Evolutionary conservation across 2,329 filamentous ascomycete species (phyloP).

Genomic region (Ophiocordyceps camponoti-rufipedis): DNA sequence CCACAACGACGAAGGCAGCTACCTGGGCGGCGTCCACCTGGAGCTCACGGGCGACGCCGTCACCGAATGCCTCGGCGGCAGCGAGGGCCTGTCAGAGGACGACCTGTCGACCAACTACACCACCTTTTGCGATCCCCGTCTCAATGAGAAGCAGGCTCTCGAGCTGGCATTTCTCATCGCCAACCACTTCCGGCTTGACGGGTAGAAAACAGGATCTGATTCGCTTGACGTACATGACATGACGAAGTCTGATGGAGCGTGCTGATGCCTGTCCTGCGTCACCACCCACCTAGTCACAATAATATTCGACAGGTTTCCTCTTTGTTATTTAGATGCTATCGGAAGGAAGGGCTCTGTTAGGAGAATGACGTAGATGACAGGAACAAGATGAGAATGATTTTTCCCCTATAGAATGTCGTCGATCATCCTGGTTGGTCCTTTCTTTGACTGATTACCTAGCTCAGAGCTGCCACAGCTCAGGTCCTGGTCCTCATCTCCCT

Average conservation of each 20-base stretch:
- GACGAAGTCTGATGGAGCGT: too few species aligned
- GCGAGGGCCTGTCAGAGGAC: conserved; percentile 70
- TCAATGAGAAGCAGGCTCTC: conserved; percentile 96
- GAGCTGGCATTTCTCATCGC: conserved; percentile 90
- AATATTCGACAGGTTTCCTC: too few species aligned
- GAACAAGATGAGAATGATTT: neutral
- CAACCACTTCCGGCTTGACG: conserved; percentile 40
- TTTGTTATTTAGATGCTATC: neutral
- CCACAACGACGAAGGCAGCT: conserved; percentile 67
- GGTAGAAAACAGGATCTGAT: neutral
- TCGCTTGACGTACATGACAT: too few species aligned
- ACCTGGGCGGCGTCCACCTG: conserved; percentile 84
- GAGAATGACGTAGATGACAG: neutral
- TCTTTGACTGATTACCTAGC: too few species aligned
- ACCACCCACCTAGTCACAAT: too few species aligned
- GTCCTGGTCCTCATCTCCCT: too few species aligned
- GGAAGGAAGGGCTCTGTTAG: neutral
- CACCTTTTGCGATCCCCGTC: conserved; percentile 81
- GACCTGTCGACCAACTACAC: conserved; percentile 85
- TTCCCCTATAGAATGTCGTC: neutral
- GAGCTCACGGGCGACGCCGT: conserved; percentile 93
- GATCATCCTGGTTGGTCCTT: neutral
- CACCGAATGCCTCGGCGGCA: conserved; percentile 87
- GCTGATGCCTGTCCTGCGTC: too few species aligned
- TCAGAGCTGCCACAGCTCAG: too few species aligned